Evolutionary conservation across 148 eudicot genomes (phyloP).

Genomic region (Rhododendron mucronatum): DNA sequence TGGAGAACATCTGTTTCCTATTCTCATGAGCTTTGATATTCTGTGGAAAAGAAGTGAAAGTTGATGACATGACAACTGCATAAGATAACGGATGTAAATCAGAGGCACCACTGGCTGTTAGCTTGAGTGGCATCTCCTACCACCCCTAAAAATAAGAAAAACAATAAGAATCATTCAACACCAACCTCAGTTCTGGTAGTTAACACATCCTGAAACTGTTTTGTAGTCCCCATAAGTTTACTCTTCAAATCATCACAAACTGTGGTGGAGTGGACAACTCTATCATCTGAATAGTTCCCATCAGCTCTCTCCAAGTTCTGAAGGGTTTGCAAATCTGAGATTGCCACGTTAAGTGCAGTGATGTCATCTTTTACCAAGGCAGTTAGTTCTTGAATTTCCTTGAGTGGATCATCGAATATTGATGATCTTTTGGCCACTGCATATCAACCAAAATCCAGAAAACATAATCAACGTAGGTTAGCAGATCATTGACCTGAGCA

Average conservation of each 20-base stretch:
- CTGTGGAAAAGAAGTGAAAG: slow-evolving; percentile 24
- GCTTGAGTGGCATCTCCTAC: slow-evolving; percentile 6
- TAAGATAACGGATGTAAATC: not conserved
- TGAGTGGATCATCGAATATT: slow-evolving; percentile 75
- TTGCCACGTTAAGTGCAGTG: slow-evolving; percentile 64
- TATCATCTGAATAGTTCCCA: slow-evolving; percentile 64
- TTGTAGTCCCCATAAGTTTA: slow-evolving; percentile 80
- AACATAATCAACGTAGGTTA: not conserved
- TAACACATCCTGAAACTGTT: slow-evolving; percentile 76
- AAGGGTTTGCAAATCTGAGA: slow-evolving; percentile 69
- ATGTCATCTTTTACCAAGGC: slow-evolving; percentile 58
- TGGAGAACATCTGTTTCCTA: slow-evolving; percentile 74
- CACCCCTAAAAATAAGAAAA: not conserved
- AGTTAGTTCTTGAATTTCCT: slow-evolving; percentile 71
- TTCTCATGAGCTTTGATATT: slow-evolving; percentile 80
- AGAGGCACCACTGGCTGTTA: not conserved
- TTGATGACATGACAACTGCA: not conserved
- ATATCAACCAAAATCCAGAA: not conserved
- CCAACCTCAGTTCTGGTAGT: slow-evolving; percentile 75
- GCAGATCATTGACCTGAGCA: not conserved
- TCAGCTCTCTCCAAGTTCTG: slow-evolving; percentile 54
- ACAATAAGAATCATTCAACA: not conserved
- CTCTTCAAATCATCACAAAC: slow-evolving; percentile 80
- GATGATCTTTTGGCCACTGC: slow-evolving; percentile 80
- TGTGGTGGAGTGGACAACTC: slow-evolving; percentile 57